Percentiles rank a stretch among this genome's conserved stretches.
phyloP scores from a whole-genome alignment of 306 rosid species.

The Albizia julibrissin region DNA sequence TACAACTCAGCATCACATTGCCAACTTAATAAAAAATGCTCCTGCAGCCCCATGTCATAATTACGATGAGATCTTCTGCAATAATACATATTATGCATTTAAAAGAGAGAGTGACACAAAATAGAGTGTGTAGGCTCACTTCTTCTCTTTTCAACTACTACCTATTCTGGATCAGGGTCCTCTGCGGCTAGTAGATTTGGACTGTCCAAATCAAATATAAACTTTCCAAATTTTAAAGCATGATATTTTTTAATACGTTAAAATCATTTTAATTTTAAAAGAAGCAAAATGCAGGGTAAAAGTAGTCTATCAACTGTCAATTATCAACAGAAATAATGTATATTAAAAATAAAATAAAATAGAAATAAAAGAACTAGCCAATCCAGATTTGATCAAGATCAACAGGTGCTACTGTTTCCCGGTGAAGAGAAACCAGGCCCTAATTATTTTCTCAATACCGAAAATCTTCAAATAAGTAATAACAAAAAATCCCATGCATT shows the following conservation, averaged over 20 bases:
- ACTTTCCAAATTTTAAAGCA: too few species aligned
- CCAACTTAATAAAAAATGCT: neutral
- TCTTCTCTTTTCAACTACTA: neutral
- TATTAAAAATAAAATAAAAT: neutral
- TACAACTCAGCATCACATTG: neutral
- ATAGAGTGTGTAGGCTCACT: neutral
- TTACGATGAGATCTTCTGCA: neutral
- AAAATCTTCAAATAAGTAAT: neutral
- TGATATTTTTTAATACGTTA: too few species aligned
- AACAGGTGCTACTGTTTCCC: neutral
- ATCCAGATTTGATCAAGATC: neutral
- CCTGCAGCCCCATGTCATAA: neutral
- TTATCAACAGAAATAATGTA: neutral
- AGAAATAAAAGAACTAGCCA: neutral
- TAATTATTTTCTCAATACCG: neutral
- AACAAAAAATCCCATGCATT: neutral
- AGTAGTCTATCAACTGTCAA: neutral
- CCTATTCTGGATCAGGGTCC: neutral
- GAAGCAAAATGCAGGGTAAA: too few species aligned
- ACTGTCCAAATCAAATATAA: neutral
- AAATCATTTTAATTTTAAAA: too few species aligned
- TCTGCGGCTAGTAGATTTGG: neutral
- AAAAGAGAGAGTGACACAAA: neutral
- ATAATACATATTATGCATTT: neutral
- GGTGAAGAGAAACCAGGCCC: neutral